A percentile compares a stretch with the other conserved stretches of the same genome.
Evolutionary conservation across 768 basidiomycete species (phyloP).

Genomic region (Trametes cubensis): DNA sequence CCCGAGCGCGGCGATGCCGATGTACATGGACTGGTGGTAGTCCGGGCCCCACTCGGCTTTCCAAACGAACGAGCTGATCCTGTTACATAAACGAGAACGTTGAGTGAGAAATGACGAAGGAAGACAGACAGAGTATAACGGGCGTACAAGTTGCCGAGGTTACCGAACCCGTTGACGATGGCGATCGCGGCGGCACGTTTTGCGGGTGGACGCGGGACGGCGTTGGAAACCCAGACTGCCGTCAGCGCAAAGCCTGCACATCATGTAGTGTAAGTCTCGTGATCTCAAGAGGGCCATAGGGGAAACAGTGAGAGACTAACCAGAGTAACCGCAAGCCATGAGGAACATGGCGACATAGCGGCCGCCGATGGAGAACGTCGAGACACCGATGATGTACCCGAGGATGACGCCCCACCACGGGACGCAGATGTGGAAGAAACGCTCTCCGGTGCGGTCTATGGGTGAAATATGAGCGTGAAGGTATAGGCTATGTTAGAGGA

Average conservation of each 20-base stretch:
- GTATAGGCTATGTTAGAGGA: no score
- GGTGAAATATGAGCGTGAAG: neutral
- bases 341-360: conserved; percentile 67
- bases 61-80: conserved; percentile 66
- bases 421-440: conserved; percentile 59
- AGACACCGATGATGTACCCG: conserved; percentile 62
- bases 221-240: conserved; percentile 65
- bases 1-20: conserved; percentile 42
- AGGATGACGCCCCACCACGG: conserved; percentile 65
- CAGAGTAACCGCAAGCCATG: conserved; percentile 59
- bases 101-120: neutral
- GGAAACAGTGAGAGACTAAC: conserved; percentile 26
- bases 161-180: conserved; percentile 63
- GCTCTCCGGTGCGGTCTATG: conserved; percentile 60
- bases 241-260: conserved; percentile 44
- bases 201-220: conserved; percentile 61
- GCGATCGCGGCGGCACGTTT: conserved; percentile 60
- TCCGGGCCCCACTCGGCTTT: conserved; percentile 60
- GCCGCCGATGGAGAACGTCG: conserved; percentile 52
- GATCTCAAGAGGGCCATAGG: neutral
- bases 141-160: conserved; percentile 55
- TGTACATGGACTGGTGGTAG: conserved; percentile 65
- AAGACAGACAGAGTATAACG: no score
- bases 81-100: conserved; percentile 24
- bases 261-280: neutral